Conservation (phyloP, 768 basidiomycete genomes). For the Gymnopilus junonius region DNA sequence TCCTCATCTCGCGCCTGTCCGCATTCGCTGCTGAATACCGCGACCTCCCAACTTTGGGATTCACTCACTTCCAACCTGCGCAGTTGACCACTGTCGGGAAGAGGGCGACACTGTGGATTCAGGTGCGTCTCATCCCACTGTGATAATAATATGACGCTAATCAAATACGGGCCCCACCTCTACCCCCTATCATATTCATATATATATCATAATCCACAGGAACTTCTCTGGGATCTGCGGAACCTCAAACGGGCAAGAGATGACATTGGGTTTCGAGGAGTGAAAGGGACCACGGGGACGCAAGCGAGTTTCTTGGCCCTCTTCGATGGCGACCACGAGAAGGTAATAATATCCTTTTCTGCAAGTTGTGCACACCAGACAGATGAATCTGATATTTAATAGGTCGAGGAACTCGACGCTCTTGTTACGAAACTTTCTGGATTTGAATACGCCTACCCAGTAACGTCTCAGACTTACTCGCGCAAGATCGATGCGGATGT, state of each 20-base stretch:
- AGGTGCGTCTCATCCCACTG: slow-evolving; percentile 47
- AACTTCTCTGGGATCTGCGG: slow-evolving; percentile 94
- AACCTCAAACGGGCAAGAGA: slow-evolving; percentile 89
- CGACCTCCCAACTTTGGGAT: slow-evolving; percentile 91
- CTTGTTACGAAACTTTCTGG: slow-evolving; percentile 91
- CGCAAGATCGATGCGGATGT: slow-evolving; percentile 97
- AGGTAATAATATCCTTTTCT: slow-evolving; percentile 55
- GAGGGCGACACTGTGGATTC: slow-evolving; percentile 95
- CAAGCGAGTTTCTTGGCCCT: slow-evolving; percentile 94
- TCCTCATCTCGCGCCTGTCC: slow-evolving; percentile 88
- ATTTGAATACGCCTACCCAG: slow-evolving; percentile 95
- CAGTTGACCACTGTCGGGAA: slow-evolving; percentile 99
- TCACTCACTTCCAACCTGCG: slow-evolving; percentile 99
- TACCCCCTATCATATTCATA: too few species aligned
- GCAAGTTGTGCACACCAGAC: not conserved
- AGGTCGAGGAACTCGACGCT: slow-evolving; percentile 89
- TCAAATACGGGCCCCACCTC: too few species aligned
- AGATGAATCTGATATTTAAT: not conserved
- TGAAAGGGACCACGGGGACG: slow-evolving; percentile 99
- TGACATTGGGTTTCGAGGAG: slow-evolving; percentile 96
- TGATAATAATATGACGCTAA: not conserved
- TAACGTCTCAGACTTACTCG: slow-evolving; percentile 98
- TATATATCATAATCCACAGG: slow-evolving; percentile 44
- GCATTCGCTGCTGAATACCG: slow-evolving; percentile 84
- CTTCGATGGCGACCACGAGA: slow-evolving; percentile 94